Evolutionary conservation across 2,329 filamentous ascomycete genomes (phyloP), one percentile per base, ranked within the genome.

Genomic region (Nemania sp.): DNA sequence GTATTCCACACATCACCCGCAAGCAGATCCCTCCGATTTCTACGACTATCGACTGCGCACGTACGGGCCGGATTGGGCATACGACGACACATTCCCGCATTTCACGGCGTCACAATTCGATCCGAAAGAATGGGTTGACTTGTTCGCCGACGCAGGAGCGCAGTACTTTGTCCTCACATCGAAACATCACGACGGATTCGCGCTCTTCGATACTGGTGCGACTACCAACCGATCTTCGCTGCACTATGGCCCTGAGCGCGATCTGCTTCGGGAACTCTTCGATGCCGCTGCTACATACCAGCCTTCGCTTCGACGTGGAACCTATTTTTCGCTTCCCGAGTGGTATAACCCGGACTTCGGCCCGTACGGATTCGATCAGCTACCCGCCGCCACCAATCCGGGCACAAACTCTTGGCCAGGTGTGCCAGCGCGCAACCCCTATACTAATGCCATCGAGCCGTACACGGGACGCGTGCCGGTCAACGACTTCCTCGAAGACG

Each of bases 81-180:
- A 84, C 61, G 81, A 84, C 56, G 80, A 84, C 63, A 79, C 78
- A 47, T 78, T 83, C 60, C 65, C 69, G 3, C 72, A 79, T 53
- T 84, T 82, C 66, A 83, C 78, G 0, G 78, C 78, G 0, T 68
- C 71, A 0, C 63, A 64, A 1, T 84, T 72, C 58, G 71, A 81
- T 57, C 73, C 81, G 0, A 80, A 78, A 49, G 76, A 60, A 44
- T 73, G 71, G 70, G 71, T 73, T 0, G 71, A 73, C 48, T 62
- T 74, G 2, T 68, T 73, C 51, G 70, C 68, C 2, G 71, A 69
- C 28, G 68, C 70, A 0, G 71, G 71, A 0, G 71, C 70, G 6
- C 63, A 65, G 72, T 78, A 78, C 62, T 78, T 79, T 53, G 76
- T 79, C 4, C 59, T 75, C 12, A 76, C 73, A 0, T 72, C 73